Conservation (phyloP, 1,139 yeast species). For the Pichia sp. region DNA sequence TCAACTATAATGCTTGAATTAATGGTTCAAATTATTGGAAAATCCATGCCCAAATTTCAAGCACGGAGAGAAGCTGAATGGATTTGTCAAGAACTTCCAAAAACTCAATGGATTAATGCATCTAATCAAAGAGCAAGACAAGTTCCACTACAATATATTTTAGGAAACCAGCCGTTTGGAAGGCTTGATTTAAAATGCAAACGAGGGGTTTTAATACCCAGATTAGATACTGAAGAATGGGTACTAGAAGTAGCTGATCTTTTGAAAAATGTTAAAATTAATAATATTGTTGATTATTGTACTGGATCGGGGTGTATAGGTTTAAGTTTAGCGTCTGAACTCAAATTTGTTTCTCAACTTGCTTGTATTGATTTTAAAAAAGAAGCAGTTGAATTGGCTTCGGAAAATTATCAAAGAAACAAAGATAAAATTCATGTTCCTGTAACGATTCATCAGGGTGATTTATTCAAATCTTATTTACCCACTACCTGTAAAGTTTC, state of each 20-base stretch:
- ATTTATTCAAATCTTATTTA: slow-evolving; percentile 27
- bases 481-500: slow-evolving; percentile 15
- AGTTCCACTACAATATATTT: slow-evolving; percentile 74
- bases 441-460: slow-evolving; percentile 15
- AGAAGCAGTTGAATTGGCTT: slow-evolving; percentile 46
- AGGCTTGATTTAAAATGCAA: slow-evolving; percentile 51
- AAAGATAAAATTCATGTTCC: neutral
- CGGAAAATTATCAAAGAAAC: slow-evolving; percentile 35
- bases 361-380: slow-evolving; percentile 57
- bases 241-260: slow-evolving; percentile 36
- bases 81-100: slow-evolving; percentile 38
- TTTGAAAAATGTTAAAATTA: slow-evolving; percentile 19
- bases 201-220: slow-evolving; percentile 71
- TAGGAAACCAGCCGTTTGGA: slow-evolving; percentile 88
- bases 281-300: slow-evolving; percentile 60
- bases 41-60: slow-evolving; percentile 20
- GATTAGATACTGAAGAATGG: slow-evolving; percentile 98
- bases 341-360: slow-evolving; percentile 33
- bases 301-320: slow-evolving; percentile 91
- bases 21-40: slow-evolving; percentile 5
- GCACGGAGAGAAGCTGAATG: slow-evolving; percentile 44
- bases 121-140: slow-evolving; percentile 37
- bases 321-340: slow-evolving; percentile 34
- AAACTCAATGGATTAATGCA: slow-evolving; percentile 27
- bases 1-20: neutral